Evolutionary conservation across 106 monocot species (phyloP), one percentile per base, ranked within the genome.

Genomic region (Vanilla planifolia): DNA sequence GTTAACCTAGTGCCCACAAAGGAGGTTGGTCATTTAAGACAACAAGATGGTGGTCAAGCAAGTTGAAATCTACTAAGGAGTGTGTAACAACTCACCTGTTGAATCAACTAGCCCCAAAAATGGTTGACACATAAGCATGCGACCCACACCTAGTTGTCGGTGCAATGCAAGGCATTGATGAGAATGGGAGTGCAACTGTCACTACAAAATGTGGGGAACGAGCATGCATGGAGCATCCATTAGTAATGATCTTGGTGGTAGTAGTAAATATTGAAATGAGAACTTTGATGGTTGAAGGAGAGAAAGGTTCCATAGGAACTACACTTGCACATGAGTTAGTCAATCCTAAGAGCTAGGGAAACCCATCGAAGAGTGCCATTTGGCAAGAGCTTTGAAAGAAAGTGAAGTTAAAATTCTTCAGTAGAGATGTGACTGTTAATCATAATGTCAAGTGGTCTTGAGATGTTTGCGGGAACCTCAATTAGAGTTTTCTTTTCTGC

Each of bases 31-130:
- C 16, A 1, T 15, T 44, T 44, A 44, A 44, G 44, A 44, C 2
- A 9, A n/a, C 11, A 44, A 0, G 44, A 44, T 1, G n/a, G 3
- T 44, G 11, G 44, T 44, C 44, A 44, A 15, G 44, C 13, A 44
- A 44, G 44, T 44, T 16, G 3, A 44, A 44, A 16, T 44, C 16
- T 16, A 16, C 16, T 44, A 44, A 44, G 44, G 17, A 55, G 55
- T 67, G 55, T 66, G 34, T 53, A 37, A 37, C 65, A 66, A 53
- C 24, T 66, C 65, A 66, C 65, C 35, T 37, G 65, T 6, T 45
- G 50, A 73, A 79, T 79, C 69, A 69, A 79, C 69, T 73, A 73
- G 68, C 65, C 79, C 65, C 53, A 52, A 80, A 80, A 80, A 80
- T 80, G 61, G 59, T 67, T 67, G 44, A n/a, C 5, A 16, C 44